Percentiles rank a stretch among this genome's conserved stretches.
Conservation (phyloP, 371 early-diverging fungal species). For the Mucor mucedo region DNA sequence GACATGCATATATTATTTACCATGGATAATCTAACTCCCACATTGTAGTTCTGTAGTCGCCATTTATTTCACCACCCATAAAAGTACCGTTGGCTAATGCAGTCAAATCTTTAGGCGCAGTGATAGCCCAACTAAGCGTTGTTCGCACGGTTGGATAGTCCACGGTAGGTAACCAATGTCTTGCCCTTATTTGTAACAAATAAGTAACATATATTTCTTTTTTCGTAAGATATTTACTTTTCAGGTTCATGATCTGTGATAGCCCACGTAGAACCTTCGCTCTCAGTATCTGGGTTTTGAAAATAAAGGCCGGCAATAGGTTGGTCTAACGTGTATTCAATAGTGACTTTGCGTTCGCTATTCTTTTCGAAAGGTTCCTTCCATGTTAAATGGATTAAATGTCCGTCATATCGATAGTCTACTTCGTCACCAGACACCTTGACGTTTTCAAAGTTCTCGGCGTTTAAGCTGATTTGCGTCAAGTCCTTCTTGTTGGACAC, state of each 20-base stretch:
- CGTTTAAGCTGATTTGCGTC: slow-evolving; percentile 34
- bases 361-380: slow-evolving; percentile 38
- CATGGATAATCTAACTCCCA: slow-evolving; percentile 53
- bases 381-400: slow-evolving; percentile 43
- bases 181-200: slow-evolving; percentile 38
- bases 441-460: slow-evolving; percentile 42
- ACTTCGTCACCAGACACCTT: slow-evolving; percentile 27
- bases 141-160: slow-evolving; percentile 62
- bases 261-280: slow-evolving; percentile 14
- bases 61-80: slow-evolving; percentile 24
- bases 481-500: slow-evolving; percentile 15
- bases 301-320: slow-evolving; percentile 51
- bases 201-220: slow-evolving; percentile 3
- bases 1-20: slow-evolving; percentile 15
- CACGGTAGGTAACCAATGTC: slow-evolving; percentile 69
- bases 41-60: slow-evolving; percentile 42
- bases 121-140: slow-evolving; percentile 51
- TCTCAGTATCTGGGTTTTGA: slow-evolving; percentile 16
- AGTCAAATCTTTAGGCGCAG: slow-evolving; percentile 45
- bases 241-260: slow-evolving; percentile 50
- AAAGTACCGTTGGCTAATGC: slow-evolving; percentile 60
- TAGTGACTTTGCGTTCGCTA: slow-evolving; percentile 34
- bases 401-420: slow-evolving; percentile 46
- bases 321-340: slow-evolving; percentile 46
- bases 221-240: slow-evolving; percentile 38